Conservation (phyloP, 306 rosid genomes). For the Gleditsia sinensis region DNA sequence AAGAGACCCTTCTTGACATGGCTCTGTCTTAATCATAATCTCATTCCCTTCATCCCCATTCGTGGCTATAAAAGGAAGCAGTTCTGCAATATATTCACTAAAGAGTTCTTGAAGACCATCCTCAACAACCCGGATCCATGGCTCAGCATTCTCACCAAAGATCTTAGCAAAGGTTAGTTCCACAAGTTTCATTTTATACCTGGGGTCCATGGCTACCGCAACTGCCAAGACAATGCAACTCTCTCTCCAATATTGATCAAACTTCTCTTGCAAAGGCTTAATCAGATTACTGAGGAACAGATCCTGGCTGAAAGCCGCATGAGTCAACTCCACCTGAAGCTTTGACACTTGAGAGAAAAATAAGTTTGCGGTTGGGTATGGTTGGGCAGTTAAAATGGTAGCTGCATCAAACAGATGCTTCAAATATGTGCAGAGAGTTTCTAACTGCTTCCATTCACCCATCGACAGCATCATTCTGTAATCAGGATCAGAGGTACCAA, state of each 20-base stretch:
- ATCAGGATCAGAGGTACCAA: constrained; percentile 66
- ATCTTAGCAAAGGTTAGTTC: constrained; percentile 68
- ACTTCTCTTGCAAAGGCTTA: constrained; percentile 67
- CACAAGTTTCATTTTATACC: constrained; percentile 80
- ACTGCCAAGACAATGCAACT: constrained; percentile 72
- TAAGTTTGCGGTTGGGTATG: constrained; percentile 72
- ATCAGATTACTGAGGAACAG: constrained; percentile 58
- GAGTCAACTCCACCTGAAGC: constrained; percentile 64
- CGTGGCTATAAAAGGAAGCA: constrained; percentile 55
- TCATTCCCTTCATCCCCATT: constrained; percentile 53
- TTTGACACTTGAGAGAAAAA: constrained; percentile 69
- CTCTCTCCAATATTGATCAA: constrained; percentile 82
- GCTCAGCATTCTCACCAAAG: constrained; percentile 71
- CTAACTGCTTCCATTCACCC: constrained; percentile 80
- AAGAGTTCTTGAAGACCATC: constrained; percentile 73
- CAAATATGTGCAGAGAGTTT: constrained; percentile 67
- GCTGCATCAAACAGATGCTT: constrained; percentile 78
- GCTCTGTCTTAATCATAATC: constrained; percentile 44
- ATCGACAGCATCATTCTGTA: constrained; percentile 46
- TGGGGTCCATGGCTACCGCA: constrained; percentile 87
- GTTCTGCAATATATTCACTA: constrained; percentile 58
- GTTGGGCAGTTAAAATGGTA: constrained; percentile 55
- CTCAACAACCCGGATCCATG: constrained; percentile 63
- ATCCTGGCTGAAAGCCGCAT: constrained; percentile 63
- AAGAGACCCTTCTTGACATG: constrained; percentile 51